Evolutionary conservation across 441 rosid species (phyloP).

Genomic region (Gossypium trilobum): DNA sequence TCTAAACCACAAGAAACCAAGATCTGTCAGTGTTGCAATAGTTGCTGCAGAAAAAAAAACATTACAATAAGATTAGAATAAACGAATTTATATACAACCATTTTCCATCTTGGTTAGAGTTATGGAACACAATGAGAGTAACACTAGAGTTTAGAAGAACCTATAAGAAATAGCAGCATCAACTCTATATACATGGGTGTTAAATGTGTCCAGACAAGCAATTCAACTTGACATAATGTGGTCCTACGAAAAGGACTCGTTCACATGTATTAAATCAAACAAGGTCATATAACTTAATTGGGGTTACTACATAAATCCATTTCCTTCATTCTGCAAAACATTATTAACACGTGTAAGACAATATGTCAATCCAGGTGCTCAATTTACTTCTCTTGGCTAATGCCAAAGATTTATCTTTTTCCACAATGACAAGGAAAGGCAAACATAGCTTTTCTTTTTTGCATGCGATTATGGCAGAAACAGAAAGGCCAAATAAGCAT

Average conservation of each 20-base stretch:
- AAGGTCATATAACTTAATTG: neutral
- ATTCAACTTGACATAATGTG: neutral
- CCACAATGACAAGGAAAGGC: neutral
- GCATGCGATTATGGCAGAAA: neutral
- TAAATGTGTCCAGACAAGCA: neutral
- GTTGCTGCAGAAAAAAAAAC: constrained; percentile 53
- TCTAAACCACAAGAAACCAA: constrained; percentile 98
- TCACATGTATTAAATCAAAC: neutral
- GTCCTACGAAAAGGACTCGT: neutral
- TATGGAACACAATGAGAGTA: neutral
- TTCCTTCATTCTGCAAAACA: neutral
- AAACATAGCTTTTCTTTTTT: neutral
- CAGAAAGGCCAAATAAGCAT: neutral
- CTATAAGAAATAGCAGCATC: neutral
- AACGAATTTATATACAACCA: constrained; percentile 12
- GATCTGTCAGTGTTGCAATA: constrained; percentile 75
- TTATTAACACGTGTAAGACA: neutral
- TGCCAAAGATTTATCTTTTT: neutral
- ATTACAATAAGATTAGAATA: constrained; percentile 24
- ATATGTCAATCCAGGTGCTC: neutral
- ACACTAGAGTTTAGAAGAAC: neutral
- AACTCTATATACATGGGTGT: neutral
- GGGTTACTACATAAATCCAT: neutral
- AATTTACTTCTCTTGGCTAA: neutral
- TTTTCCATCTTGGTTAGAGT: neutral